Evolutionary conservation across 495 filamentous ascomycete species (phyloP).

Genomic region (Aspergillus sclerotiicarbonarius): DNA sequence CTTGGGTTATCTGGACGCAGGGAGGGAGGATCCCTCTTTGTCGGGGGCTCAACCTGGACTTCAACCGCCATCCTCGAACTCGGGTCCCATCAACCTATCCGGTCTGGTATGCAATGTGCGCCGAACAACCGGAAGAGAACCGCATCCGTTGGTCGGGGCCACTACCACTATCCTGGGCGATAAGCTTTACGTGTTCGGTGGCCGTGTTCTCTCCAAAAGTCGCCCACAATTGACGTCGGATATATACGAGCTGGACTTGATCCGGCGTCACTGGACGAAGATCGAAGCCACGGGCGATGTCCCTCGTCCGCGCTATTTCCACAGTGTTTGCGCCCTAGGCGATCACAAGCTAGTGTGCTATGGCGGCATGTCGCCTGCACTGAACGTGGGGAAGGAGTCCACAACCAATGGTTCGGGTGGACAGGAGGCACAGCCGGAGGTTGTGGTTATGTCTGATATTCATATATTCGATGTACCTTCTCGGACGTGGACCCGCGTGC

Average conservation of each 20-base stretch:
- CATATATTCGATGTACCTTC: slow-evolving; percentile 92
- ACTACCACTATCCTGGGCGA: slow-evolving; percentile 94
- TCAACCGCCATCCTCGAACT: slow-evolving; percentile 31
- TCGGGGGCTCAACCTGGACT: slow-evolving; percentile 33
- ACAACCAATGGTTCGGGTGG: slow-evolving; percentile 37
- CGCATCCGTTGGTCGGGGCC: slow-evolving; percentile 86
- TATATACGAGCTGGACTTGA: slow-evolving; percentile 89
- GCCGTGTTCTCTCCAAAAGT: slow-evolving; percentile 78
- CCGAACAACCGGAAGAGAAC: slow-evolving; percentile 85
- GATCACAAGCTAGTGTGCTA: slow-evolving; percentile 97
- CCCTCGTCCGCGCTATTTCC: slow-evolving; percentile 91
- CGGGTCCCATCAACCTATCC: slow-evolving; percentile 65
- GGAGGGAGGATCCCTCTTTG: slow-evolving; percentile 32
- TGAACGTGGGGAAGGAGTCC: slow-evolving; percentile 43
- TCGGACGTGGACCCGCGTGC: slow-evolving; percentile 80
- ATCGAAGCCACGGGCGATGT: slow-evolving; percentile 80
- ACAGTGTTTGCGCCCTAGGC: slow-evolving; percentile 88
- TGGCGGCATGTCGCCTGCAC: slow-evolving; percentile 91
- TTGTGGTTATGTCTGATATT: slow-evolving; percentile 97
- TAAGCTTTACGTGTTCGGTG: slow-evolving; percentile 94
- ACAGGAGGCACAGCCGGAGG: slow-evolving; percentile 76
- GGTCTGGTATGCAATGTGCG: slow-evolving; percentile 93
- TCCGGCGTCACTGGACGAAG: slow-evolving; percentile 88
- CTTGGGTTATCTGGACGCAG: slow-evolving; percentile 36
- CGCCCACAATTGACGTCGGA: slow-evolving; percentile 82